A percentile compares a stretch with the other conserved stretches of the same genome.
phyloP scores from a whole-genome alignment of 495 filamentous ascomycete species.

The Jackrogersella minutella region DNA sequence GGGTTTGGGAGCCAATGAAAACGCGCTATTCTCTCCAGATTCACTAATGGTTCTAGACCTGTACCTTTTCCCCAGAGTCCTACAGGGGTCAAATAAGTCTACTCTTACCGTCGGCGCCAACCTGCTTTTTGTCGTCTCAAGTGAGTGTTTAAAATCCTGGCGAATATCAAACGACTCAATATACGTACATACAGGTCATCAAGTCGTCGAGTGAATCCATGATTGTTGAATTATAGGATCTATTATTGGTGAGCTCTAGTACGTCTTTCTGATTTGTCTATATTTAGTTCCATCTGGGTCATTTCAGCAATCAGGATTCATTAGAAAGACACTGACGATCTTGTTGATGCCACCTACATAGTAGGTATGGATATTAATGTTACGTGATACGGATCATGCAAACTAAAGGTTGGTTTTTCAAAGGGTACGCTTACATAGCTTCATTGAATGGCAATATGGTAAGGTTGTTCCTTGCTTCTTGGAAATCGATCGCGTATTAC shows the following conservation, averaged over 20 bases:
- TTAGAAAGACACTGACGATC: background rate
- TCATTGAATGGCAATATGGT: too few species aligned
- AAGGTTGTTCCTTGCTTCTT: background rate
- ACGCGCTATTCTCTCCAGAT: slow-evolving; percentile 16
- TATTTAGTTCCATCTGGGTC: background rate
- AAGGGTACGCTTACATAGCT: too few species aligned
- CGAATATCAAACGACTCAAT: slow-evolving; percentile 24
- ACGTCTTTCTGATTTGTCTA: slow-evolving; percentile 22
- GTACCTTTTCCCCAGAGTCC: background rate
- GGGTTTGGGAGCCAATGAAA: slow-evolving; percentile 20
- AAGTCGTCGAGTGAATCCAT: slow-evolving; percentile 1
- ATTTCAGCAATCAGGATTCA: slow-evolving; percentile 2
- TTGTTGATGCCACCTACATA: background rate
- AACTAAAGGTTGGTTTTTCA: too few species aligned
- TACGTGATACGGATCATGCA: too few species aligned
- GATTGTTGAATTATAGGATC: slow-evolving; percentile 1
- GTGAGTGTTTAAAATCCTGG: slow-evolving; percentile 24
- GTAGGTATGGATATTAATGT: background rate
- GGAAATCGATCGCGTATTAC: background rate
- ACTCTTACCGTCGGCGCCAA: slow-evolving; percentile 6
- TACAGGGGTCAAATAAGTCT: background rate
- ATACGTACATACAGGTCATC: background rate
- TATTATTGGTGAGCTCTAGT: background rate
- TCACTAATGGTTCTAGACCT: slow-evolving; percentile 31
- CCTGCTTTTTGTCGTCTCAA: slow-evolving; percentile 30